Evolutionary conservation across 1,284 basidiomycete genomes (phyloP).

Genomic region (Pseudozyma thailandica): DNA sequence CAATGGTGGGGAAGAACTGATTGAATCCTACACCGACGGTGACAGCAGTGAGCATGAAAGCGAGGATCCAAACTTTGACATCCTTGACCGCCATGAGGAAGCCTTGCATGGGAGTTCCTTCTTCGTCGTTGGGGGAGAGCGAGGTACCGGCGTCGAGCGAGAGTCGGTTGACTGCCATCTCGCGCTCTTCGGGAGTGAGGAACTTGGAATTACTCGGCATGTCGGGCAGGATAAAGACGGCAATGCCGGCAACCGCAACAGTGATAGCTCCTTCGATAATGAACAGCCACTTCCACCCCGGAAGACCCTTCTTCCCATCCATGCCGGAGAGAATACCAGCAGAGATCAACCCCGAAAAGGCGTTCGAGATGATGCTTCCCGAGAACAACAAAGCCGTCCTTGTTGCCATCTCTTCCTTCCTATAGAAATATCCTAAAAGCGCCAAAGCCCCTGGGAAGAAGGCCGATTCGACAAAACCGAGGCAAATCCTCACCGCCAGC

Average conservation of each 20-base stretch:
- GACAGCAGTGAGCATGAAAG: slow-evolving; percentile 46
- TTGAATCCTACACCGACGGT: slow-evolving; percentile 40
- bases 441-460: slow-evolving; percentile 65
- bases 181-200: slow-evolving; percentile 39
- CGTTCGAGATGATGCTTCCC: slow-evolving; percentile 57
- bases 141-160: slow-evolving; percentile 75
- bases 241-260: slow-evolving; percentile 29
- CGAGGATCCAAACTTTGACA: slow-evolving; percentile 49
- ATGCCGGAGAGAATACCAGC: slow-evolving; percentile 49
- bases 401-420: slow-evolving; percentile 66
- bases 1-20: slow-evolving; percentile 67
- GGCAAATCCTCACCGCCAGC: slow-evolving; percentile 62
- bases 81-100: slow-evolving; percentile 50
- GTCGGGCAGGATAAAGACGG: slow-evolving; percentile 48
- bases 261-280: slow-evolving; percentile 54
- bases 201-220: slow-evolving; percentile 54
- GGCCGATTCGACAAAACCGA: slow-evolving; percentile 63
- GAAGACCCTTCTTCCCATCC: slow-evolving; percentile 31
- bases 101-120: slow-evolving; percentile 71
- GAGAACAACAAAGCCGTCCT: slow-evolving; percentile 67
- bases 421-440: slow-evolving; percentile 67
- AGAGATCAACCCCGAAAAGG: slow-evolving; percentile 54
- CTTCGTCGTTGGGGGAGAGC: slow-evolving; percentile 68
- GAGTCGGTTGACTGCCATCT: slow-evolving; percentile 49
- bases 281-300: slow-evolving; percentile 61